Evolutionary conservation across 106 monocot genomes (phyloP), one percentile per base, ranked within the genome.

Genomic region (Dendrobium chrysotoxum): DNA sequence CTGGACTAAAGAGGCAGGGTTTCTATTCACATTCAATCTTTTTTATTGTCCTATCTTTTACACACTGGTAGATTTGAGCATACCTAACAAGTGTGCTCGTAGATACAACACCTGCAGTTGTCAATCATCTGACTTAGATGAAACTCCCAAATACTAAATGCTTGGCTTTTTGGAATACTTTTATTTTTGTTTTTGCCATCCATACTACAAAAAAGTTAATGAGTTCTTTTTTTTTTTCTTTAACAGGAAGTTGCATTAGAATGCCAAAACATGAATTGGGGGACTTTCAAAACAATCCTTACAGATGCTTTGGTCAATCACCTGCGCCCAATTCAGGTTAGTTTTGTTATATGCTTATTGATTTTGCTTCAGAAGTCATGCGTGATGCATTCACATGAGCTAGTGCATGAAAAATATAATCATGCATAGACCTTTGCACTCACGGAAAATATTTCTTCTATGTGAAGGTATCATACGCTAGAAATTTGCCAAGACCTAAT

Each of bases 231-330:
- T 74, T 35, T 35, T 35, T 35, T 35, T 35, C 35, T 40, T 74
- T 41, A 40, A 28, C 88, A 98, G 97, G 97, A 98, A 89, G 91
- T 94, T 84, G 85, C 83, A 64, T 53, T 81, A 39, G 92, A 94
- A 86, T 98, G 97, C 40, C 85, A 84, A 77, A 85, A 82, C 79
- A 92, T 95, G 94, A 95, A 87, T 84, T 95, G 97, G 97, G 97
- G 97, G 10, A 81, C 89, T 82, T 98, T 98, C 84, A 98, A 98
- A 81, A 4, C 42, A 26, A 88, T 40, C 61, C 89, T 98, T 57
- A 84, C 92, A 44, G 97, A 95, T 80, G 92, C 97, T 10, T 61
- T 98, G 26, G 84, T 95, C 40, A 85, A 95, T 82, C 97, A 94
- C 81, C 80, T 94, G 44, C 70, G 89, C 39, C 97, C 90, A 65